Evolutionary conservation across 2,329 filamentous ascomycete genomes (phyloP).

Genomic region (Cordyceps tenuipes): DNA sequence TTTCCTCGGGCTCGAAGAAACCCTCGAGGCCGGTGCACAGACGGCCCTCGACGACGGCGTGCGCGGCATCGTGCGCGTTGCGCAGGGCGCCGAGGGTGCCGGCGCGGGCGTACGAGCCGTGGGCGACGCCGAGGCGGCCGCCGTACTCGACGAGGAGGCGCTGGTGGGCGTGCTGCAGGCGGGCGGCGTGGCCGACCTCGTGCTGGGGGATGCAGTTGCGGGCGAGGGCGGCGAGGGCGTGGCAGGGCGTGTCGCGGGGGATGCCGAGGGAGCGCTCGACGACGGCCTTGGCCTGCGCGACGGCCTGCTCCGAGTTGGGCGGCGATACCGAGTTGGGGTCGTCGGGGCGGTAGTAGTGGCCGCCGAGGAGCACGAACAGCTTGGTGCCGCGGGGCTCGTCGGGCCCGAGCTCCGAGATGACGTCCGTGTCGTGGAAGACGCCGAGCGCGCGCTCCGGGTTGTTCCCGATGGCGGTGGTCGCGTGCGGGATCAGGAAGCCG

Average conservation of each 20-base stretch:
- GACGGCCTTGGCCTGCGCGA: conserved; percentile 60
- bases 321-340: no score
- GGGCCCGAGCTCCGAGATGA: conserved; percentile 33
- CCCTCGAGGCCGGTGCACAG: conserved; percentile 24
- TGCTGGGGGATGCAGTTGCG: conserved; percentile 86
- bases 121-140: conserved; percentile 56
- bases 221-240: conserved; percentile 51
- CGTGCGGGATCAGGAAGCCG: conserved; percentile 82
- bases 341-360: conserved; percentile 94
- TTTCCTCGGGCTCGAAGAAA: no score
- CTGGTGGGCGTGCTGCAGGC: conserved; percentile 49
- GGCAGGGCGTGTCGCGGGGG: conserved; percentile 45
- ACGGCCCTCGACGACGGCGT: conserved; percentile 23
- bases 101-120: conserved; percentile 44
- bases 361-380: conserved; percentile 88
- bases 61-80: conserved; percentile 38
- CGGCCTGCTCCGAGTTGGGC: conserved; percentile 57
- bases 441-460: conserved; percentile 82
- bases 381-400: conserved; percentile 63
- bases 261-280: conserved; percentile 70
- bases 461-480: conserved; percentile 54
- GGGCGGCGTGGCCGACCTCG: conserved; percentile 62
- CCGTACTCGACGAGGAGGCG: conserved; percentile 49
- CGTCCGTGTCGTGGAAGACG: conserved; percentile 82
- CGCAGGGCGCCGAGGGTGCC: conserved; percentile 45